A percentile compares a stretch with the other conserved stretches of the same genome.
phyloP scores from a whole-genome alignment of 2,329 filamentous ascomycete genomes.

The Graphilbum fragrans region DNA sequence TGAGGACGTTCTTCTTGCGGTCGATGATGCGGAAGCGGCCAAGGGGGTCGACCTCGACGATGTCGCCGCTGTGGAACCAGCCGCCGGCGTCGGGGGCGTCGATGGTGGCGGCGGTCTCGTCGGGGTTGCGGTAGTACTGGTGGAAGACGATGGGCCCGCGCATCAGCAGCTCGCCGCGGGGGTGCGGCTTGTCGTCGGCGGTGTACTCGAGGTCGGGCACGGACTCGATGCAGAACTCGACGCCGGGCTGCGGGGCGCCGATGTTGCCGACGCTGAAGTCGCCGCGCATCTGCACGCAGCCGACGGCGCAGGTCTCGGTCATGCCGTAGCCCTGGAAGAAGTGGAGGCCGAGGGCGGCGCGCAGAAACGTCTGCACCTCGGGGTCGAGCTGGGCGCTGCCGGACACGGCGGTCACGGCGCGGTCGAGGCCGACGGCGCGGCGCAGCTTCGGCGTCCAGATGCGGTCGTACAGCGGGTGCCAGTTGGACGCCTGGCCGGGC shows the following conservation, averaged over 20 bases:
- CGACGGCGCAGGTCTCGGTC: slow-evolving; percentile 82
- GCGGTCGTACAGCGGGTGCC: slow-evolving; percentile 66
- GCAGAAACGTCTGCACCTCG: slow-evolving; percentile 76
- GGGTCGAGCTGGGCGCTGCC: slow-evolving; percentile 89
- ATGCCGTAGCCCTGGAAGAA: slow-evolving; percentile 86
- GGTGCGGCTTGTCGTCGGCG: slow-evolving; percentile 74
- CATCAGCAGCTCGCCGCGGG: slow-evolving; percentile 80
- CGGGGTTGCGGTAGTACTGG: slow-evolving; percentile 83
- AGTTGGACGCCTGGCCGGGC: slow-evolving; percentile 63
- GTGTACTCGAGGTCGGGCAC: slow-evolving; percentile 93
- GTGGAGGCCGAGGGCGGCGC: slow-evolving; percentile 65
- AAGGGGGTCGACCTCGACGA: slow-evolving; percentile 70
- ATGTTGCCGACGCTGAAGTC: slow-evolving; percentile 76
- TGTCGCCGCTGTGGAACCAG: slow-evolving; percentile 96
- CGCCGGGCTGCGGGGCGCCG: slow-evolving; percentile 53
- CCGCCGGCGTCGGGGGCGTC: slow-evolving; percentile 56
- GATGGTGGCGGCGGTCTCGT: slow-evolving; percentile 72
- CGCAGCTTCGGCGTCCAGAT: slow-evolving; percentile 87
- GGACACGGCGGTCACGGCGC: slow-evolving; percentile 61
- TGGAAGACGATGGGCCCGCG: slow-evolving; percentile 70
- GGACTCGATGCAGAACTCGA: slow-evolving; percentile 72
- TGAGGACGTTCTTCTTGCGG: slow-evolving; percentile 97
- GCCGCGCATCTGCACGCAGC: slow-evolving; percentile 52
- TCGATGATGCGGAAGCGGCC: slow-evolving; percentile 91
- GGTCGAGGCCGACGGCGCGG: slow-evolving; percentile 70